Evolutionary conservation across 805 yeast species (phyloP).

Genomic region (Wickerhamiella allomyrinae): DNA sequence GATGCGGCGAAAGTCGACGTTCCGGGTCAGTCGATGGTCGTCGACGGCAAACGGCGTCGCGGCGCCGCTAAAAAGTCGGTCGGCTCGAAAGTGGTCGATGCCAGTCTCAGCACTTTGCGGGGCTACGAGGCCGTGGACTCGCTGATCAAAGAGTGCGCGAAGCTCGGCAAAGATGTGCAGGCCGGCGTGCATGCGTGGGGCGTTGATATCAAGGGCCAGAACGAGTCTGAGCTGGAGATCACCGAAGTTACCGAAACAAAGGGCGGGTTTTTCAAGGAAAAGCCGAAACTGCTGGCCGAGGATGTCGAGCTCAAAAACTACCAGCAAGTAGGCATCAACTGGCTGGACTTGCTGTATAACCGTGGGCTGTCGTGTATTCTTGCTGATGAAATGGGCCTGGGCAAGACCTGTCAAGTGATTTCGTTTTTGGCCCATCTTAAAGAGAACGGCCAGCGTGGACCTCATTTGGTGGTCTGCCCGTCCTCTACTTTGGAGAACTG

Average conservation of each 20-base stretch:
- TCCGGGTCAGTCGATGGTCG: conserved; percentile 19
- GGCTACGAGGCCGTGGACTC: conserved; percentile 94
- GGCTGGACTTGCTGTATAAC: conserved; percentile 72
- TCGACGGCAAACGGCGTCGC: conserved; percentile 23
- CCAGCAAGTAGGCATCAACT: conserved; percentile 94
- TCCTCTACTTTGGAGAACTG: conserved; percentile 94
- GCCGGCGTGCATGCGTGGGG: conserved; percentile 78
- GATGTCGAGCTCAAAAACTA: conserved; percentile 66
- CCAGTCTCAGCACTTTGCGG: conserved; percentile 50
- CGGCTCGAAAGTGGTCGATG: conserved; percentile 64
- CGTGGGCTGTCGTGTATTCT: conserved; percentile 76
- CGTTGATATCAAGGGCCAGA: conserved; percentile 48
- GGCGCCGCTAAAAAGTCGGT: conserved; percentile 38
- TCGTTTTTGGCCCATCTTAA: conserved; percentile 78
- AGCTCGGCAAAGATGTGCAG: conserved; percentile 57
- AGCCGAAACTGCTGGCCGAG: conserved; percentile 53
- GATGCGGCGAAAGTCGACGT: conserved; percentile 47
- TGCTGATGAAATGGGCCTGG: conserved; percentile 97
- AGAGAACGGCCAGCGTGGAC: conserved; percentile 51
- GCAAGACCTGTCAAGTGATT: conserved; percentile 93
- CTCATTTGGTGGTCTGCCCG: conserved; percentile 91
- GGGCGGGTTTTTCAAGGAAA: conserved; percentile 37
- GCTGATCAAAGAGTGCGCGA: conserved; percentile 69
- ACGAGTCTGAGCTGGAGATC: conserved; percentile 40
- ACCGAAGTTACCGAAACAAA: conserved; percentile 33